Conservation (phyloP, 306 rosid species). For the Aeschynomene evenia region DNA sequence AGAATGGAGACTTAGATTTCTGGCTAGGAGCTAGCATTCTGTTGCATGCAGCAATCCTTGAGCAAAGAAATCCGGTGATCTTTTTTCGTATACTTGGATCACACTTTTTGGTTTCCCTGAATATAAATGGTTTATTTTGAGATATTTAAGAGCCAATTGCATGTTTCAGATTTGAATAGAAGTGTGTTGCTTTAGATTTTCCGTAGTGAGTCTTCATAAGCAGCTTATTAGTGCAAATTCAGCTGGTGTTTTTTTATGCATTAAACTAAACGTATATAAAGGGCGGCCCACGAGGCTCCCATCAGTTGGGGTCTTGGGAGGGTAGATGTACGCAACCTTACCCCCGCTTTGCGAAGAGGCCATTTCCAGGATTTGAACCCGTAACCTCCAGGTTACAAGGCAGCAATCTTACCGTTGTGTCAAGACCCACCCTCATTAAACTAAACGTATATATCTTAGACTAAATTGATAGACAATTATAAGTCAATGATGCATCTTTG, state of each 20-base stretch:
- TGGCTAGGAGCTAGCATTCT: neutral
- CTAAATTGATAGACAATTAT: neutral
- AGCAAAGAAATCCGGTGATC: neutral
- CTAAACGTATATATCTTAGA: neutral
- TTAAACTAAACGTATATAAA: neutral
- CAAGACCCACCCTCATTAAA: too few relatives aligned
- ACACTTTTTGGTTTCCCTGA: neutral
- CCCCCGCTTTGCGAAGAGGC: too few relatives aligned
- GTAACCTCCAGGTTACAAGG: too few relatives aligned
- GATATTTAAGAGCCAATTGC: slow-evolving; percentile 1
- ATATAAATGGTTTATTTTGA: slow-evolving; percentile 3
- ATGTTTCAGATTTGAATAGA: slow-evolving; percentile 5
- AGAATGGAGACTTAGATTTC: slow-evolving; percentile 1
- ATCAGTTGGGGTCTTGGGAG: too few relatives aligned
- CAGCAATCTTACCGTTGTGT: too few relatives aligned
- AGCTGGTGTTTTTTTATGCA: neutral
- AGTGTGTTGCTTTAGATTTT: neutral
- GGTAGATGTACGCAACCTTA: too few relatives aligned
- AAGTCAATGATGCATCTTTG: neutral
- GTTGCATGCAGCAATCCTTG: neutral
- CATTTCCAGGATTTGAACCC: too few relatives aligned
- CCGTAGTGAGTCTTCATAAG: neutral
- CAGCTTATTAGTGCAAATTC: slow-evolving; percentile 13
- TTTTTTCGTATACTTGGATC: neutral
- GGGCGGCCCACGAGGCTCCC: too few relatives aligned